These are phyloP conservation scores for Mitragyna speciosa DNA, from an alignment of 257 asterid species.

Conservation along the genomic window DNA sequence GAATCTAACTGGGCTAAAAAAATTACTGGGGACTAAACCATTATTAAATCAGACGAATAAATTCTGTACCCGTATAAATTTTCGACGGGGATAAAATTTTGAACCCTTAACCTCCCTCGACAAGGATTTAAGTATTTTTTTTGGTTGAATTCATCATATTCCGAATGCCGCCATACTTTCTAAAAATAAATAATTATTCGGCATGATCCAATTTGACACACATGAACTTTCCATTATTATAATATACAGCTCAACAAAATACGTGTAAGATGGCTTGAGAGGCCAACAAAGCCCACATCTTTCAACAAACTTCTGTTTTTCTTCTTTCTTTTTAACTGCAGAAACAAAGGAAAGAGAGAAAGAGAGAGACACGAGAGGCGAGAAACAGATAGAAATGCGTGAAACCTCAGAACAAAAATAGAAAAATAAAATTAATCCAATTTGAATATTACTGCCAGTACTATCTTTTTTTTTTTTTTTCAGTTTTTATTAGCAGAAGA, in stretches of 20 bases:
- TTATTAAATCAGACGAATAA: too few relatives aligned
- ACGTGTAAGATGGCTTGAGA: conserved; percentile 3
- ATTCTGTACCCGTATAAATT: too few relatives aligned
- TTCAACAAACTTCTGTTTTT: background rate
- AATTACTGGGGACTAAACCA: too few relatives aligned
- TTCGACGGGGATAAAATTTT: too few relatives aligned
- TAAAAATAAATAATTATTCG: too few relatives aligned
- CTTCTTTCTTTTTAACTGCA: background rate
- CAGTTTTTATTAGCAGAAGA: background rate
- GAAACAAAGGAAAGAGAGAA: background rate
- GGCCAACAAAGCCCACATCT: conserved; percentile 4
- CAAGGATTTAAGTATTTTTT: too few relatives aligned
- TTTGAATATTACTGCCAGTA: background rate
- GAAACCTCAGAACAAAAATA: conserved; percentile 41
- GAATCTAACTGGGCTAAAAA: too few relatives aligned
- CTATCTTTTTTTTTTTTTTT: background rate
- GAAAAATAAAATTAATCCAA: background rate
- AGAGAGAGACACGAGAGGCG: conserved; percentile 14
- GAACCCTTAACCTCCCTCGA: too few relatives aligned
- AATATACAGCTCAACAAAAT: background rate
- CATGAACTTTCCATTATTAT: background rate
- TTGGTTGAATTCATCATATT: too few relatives aligned
- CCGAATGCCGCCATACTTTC: too few relatives aligned
- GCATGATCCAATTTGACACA: too few relatives aligned
- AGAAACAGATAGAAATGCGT: conserved; percentile 61